Evolutionary conservation across 805 yeast genomes (phyloP), one percentile per base, ranked within the genome.

Genomic region (Starmerella kuoi): DNA sequence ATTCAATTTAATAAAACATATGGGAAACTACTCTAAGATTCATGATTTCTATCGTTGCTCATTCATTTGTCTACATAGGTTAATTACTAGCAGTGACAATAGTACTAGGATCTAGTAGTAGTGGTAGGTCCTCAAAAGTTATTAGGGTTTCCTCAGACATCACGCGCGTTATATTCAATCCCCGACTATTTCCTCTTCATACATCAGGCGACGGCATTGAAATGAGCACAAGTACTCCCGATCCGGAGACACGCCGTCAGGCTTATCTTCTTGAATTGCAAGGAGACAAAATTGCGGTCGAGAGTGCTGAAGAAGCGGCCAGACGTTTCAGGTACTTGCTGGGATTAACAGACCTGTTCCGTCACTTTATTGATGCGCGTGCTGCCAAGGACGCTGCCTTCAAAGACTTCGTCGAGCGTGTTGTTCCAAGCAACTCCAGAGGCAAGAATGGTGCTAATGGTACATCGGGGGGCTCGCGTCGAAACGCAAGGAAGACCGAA

Each of bases 361-460:
- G 93, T 31, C 87, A 86, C 58, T 87, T 87, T 60, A 82, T 87
- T 47, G 82, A 85, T 50, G 69, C 81, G 34, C 75, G 79, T 49
- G 83, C 94, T 11, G 72, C 84, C 40, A 79, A 79, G 56, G 95
- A 86, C 57, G 76, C 79, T 23, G 68, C 70, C 31, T 74, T 87
- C 55, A 50, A 50, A 37, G 47, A 55, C 28, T 50, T 64, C 41
- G 53, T 65, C 15, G 59, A 56, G 22, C 41, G 40, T 22, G 45
- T 56, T 47, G 23, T 51, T 47, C 45, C 31, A 14, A 34, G 15
- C 28, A 42, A 49, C 36, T 36, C 32, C n/a, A 37, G 38, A n/a
- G 27, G 26, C 6, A 51, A 40, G 42, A 45, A 49, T 22, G 51
- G 45, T 49, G 45, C 42, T 17, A 35, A 50, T 38, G 52, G 44